phyloP scores from a whole-genome alignment of 2,329 filamentous ascomycete species.

The Tolypocladium endophyticum region DNA sequence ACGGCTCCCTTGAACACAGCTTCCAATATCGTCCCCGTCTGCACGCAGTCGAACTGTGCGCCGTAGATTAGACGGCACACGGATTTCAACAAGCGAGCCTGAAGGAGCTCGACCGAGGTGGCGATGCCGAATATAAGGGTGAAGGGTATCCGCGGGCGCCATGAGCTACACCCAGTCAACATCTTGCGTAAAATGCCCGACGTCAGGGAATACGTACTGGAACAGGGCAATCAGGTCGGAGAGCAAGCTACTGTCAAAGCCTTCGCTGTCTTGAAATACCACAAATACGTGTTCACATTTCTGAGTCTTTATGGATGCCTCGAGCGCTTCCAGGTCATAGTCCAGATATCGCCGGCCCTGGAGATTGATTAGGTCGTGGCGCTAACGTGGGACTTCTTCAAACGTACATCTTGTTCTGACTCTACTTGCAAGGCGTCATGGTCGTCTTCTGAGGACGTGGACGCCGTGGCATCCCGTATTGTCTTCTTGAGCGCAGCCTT shows the following conservation, averaged over 20 bases:
- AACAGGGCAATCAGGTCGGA: conserved; percentile 61
- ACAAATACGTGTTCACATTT: conserved; percentile 53
- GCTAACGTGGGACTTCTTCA: neutral
- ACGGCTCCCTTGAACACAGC: conserved; percentile 59
- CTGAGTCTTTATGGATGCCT: conserved; percentile 45
- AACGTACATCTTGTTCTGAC: conserved; percentile 35
- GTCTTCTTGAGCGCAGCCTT: conserved; percentile 64
- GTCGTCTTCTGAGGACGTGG: conserved; percentile 29
- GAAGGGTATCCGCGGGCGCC: conserved; percentile 68
- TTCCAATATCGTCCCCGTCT: conserved; percentile 61
- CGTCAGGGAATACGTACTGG: conserved; percentile 33
- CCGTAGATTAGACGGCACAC: conserved; percentile 59
- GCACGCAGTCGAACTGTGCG: conserved; percentile 66
- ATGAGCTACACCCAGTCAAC: conserved; percentile 35
- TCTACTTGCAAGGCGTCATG: conserved; percentile 42
- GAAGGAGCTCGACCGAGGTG: conserved; percentile 70
- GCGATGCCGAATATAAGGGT: conserved; percentile 70
- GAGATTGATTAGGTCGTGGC: neutral
- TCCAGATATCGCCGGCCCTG: conserved; percentile 58
- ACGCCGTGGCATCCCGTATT: conserved; percentile 53
- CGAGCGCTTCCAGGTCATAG: conserved; percentile 66
- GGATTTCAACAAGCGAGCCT: conserved; percentile 60
- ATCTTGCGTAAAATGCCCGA: neutral
- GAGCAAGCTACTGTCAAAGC: conserved; percentile 63
- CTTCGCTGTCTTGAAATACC: conserved; percentile 72